phyloP scores from a whole-genome alignment of 495 filamentous ascomycete species.

The Daldinia decipiens region DNA sequence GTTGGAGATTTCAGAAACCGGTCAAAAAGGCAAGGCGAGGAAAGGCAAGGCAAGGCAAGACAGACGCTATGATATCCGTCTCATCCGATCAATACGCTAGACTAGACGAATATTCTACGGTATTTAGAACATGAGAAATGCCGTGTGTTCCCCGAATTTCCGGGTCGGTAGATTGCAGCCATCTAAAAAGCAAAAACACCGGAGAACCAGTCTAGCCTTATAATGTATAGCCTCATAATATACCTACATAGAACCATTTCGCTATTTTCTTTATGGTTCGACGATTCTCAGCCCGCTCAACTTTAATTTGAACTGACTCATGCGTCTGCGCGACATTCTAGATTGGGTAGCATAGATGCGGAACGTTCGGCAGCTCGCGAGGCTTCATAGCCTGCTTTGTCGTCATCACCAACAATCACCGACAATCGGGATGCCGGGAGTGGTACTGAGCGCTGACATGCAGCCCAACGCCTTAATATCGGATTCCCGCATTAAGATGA shows the following conservation, averaged over 20 bases:
- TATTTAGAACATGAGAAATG: constrained; percentile 16
- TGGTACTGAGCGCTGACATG: not conserved
- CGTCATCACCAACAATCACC: constrained; percentile 30
- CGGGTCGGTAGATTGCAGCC: constrained; percentile 21
- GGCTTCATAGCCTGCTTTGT: constrained; percentile 19
- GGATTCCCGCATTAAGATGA: not conserved
- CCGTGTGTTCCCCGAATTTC: constrained; percentile 36
- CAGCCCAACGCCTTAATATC: not conserved
- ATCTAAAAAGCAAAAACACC: constrained; percentile 19
- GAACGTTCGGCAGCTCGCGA: constrained; percentile 28
- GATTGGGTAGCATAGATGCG: constrained; percentile 26
- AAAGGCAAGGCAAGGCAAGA: not conserved
- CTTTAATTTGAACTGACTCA: constrained; percentile 31
- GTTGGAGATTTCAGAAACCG: not conserved
- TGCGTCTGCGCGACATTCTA: constrained; percentile 16
- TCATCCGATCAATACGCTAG: not conserved
- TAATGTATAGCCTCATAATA: no score
- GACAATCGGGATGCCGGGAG: constrained; percentile 1
- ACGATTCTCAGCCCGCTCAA: constrained; percentile 17
- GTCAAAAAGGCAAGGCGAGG: not conserved
- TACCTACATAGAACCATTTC: not conserved
- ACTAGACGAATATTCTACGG: no score
- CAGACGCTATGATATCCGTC: not conserved
- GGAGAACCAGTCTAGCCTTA: constrained; percentile 19
- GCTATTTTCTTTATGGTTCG: not conserved